Conservation (phyloP, 1,139 yeast species). For the Candida glucosophila region DNA sequence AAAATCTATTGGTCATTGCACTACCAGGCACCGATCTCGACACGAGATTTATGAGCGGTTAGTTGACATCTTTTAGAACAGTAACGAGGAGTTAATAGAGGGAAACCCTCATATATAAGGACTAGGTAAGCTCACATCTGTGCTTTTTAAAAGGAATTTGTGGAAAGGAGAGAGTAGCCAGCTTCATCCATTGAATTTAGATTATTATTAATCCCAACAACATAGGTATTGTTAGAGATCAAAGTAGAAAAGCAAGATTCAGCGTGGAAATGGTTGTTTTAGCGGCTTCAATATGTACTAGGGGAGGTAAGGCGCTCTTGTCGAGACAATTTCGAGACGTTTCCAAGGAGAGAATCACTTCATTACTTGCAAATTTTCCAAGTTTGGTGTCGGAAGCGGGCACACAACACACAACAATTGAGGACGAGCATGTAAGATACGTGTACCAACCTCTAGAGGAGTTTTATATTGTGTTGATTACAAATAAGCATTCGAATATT, state of each 20-base stretch:
- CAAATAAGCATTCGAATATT: conserved; percentile 87
- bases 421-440: conserved; percentile 86
- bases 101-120: too few species aligned
- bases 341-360: conserved; percentile 78
- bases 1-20: neutral
- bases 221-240: too few species aligned
- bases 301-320: conserved; percentile 87
- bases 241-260: too few species aligned
- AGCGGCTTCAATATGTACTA: conserved; percentile 93
- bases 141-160: too few species aligned
- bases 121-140: too few species aligned
- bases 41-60: too few species aligned
- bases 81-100: too few species aligned
- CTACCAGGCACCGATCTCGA: too few species aligned
- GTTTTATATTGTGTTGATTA: conserved; percentile 81
- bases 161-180: too few species aligned
- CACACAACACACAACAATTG: conserved; percentile 89
- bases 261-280: conserved; percentile 37
- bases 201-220: too few species aligned
- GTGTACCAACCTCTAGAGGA: conserved; percentile 96
- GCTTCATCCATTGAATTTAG: too few species aligned
- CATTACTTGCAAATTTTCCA: conserved; percentile 81
- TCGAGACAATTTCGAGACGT: conserved; percentile 90
- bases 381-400: conserved; percentile 61
- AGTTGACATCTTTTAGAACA: too few species aligned